Evolutionary conservation across 805 yeast species (phyloP).

Genomic region (Candida hungchunana): DNA sequence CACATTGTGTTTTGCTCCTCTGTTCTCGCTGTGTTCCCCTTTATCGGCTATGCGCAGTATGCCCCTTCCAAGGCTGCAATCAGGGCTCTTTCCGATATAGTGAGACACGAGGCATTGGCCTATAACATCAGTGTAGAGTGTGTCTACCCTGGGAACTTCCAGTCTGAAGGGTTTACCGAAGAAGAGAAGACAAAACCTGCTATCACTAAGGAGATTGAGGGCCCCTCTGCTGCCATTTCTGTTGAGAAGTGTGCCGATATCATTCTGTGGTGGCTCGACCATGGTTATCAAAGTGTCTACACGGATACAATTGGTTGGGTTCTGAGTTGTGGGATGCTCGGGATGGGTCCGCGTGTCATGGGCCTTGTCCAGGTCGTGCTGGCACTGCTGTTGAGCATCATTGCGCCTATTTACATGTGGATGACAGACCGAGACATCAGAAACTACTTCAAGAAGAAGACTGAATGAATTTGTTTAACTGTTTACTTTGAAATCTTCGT

Average conservation of each 20-base stretch:
- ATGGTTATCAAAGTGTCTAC: constrained; percentile 68
- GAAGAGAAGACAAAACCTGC: constrained; percentile 85
- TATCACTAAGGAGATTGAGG: constrained; percentile 80
- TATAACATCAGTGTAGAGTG: constrained; percentile 67
- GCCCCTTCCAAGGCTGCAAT: constrained; percentile 87
- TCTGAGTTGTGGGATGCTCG: constrained; percentile 60
- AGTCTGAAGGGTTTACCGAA: constrained; percentile 77
- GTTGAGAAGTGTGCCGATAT: constrained; percentile 62
- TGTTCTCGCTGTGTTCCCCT: constrained; percentile 76
- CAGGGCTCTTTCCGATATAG: constrained; percentile 64
- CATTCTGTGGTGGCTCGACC: constrained; percentile 49
- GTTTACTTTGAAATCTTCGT: constrained; percentile 1
- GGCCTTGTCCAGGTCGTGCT: constrained; percentile 47
- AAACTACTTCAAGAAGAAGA: constrained; percentile 39
- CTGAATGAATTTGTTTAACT: no score
- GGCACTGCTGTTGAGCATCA: constrained; percentile 44
- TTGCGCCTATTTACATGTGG: constrained; percentile 54
- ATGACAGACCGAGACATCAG: constrained; percentile 48
- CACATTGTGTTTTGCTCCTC: constrained; percentile 69
- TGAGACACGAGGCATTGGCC: constrained; percentile 77
- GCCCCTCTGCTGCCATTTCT: constrained; percentile 67
- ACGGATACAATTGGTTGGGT: constrained; percentile 89
- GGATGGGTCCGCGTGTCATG: constrained; percentile 63
- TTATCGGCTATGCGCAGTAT: constrained; percentile 88
- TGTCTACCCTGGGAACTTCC: constrained; percentile 85